Conservation (phyloP, 163 green algal species). For the Chloromonas sp. region DNA sequence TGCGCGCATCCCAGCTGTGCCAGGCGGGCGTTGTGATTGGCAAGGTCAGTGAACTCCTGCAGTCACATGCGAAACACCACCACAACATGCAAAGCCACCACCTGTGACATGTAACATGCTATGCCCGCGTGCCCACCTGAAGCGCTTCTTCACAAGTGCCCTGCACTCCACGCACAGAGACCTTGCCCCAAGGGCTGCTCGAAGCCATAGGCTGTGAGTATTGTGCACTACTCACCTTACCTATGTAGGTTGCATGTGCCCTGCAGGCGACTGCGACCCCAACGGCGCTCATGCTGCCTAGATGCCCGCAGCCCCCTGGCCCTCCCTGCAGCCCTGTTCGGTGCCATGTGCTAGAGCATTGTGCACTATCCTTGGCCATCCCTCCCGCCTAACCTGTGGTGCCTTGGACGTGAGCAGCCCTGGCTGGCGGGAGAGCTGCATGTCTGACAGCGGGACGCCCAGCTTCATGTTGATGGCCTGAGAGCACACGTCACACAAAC, state of each 20-base stretch:
- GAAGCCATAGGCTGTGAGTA: no score
- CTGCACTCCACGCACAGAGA: not conserved
- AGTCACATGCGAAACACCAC: not conserved
- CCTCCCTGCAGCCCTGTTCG: no score
- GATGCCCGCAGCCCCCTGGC: no score
- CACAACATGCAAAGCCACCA: not conserved
- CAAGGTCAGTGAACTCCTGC: constrained; percentile 9
- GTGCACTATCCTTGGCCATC: no score
- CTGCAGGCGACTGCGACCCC: no score
- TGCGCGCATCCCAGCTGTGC: constrained; percentile 32
- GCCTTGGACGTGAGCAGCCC: constrained; percentile 54
- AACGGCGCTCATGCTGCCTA: no score
- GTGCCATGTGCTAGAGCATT: no score
- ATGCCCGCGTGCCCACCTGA: not conserved
- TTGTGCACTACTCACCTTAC: not conserved
- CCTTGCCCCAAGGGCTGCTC: not conserved
- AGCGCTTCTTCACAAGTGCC: not conserved
- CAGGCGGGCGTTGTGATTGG: not conserved
- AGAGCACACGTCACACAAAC: no score
- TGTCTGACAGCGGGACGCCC: constrained; percentile 58
- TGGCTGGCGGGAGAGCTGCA: constrained; percentile 67
- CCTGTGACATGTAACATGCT: not conserved
- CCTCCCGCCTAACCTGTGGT: not conserved
- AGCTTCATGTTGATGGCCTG: constrained; percentile 60
- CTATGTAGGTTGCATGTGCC: not conserved